Base-by-base conservation (phyloP, 805 yeast genomes). In the Candida silvatica region DNA sequence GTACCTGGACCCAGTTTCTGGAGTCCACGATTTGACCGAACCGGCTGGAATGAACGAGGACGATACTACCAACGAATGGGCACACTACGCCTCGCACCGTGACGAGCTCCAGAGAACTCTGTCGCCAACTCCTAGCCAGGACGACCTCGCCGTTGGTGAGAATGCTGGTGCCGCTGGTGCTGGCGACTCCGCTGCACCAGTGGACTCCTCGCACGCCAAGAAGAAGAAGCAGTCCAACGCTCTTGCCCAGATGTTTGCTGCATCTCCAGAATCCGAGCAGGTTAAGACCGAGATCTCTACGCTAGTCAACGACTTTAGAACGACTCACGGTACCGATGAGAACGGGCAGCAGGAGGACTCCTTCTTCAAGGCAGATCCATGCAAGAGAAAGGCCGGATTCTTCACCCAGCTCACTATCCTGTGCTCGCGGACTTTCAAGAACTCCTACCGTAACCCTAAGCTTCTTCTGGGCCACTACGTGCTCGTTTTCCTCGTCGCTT, bases 401-500 rank as follows among this genome's bases (percentile, higher is more conserved):
- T 41, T 62, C 3, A 66, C 71, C 12, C 97, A 92, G 52, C 60
- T 87, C 29, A 38, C 64, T n/a, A 78, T 92, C 40, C 61, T 92
- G 35, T 76, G 88, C 6, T 79, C 86, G 15, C 70, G 98, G 49
- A 82, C 96, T 0, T 90, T 92, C 65, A 87, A 86, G 51, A 92
- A 92, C 57, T 69, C 87, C 31, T 90, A 88, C 64, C 70, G 98
- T 52, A 88, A 88, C 58, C 98, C 98, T 7, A 80, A 75, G 60
- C 65, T 92, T n/a, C 67, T 92, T 35, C 54, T 87, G 40, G 83
- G 92, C 1, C 94, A 92, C 49, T 90, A 90, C 51, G 62, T 80
- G 2, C 64, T 90, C 40, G 80, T 96, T 0, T 58, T 84, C 6
- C 54, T 78, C 12, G 74, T 90, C 56, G 96, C 95, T 1, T 51